Evolutionary conservation across 1,284 basidiomycete genomes (phyloP).

Genomic region (Psilocybe mexicana): DNA sequence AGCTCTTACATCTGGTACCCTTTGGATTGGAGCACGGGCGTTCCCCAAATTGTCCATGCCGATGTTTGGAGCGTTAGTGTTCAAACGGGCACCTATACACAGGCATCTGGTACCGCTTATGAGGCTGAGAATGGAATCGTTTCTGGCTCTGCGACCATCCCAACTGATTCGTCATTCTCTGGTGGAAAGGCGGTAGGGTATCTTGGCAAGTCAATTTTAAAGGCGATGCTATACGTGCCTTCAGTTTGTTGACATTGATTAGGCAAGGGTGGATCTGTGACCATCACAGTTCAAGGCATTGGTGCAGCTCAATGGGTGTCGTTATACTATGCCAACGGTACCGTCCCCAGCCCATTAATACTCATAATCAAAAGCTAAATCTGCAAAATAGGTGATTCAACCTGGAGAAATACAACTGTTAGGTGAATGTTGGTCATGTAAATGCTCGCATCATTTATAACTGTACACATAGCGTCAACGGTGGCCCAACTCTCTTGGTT

Average conservation of each 20-base stretch:
- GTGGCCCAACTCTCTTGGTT: conserved; percentile 49
- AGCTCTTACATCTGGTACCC: conserved; percentile 66
- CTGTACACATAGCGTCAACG: conserved; percentile 48
- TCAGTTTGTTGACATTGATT: background rate
- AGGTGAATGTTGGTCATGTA: conserved; percentile 37
- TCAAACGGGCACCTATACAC: conserved; percentile 50
- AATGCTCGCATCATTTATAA: background rate
- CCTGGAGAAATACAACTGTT: conserved; percentile 60
- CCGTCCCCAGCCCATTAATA: background rate
- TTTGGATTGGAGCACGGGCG: conserved; percentile 52
- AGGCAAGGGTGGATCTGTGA: conserved; percentile 60
- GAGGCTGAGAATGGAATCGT: conserved; percentile 56
- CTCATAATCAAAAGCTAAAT: background rate
- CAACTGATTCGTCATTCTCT: conserved; percentile 49
- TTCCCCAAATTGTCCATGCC: conserved; percentile 52
- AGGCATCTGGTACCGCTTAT: conserved; percentile 52
- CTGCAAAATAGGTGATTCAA: conserved; percentile 44
- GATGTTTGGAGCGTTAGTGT: conserved; percentile 61
- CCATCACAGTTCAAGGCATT: conserved; percentile 57
- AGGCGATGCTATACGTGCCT: background rate
- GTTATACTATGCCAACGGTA: conserved; percentile 58
- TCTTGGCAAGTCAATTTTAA: conserved; percentile 39
- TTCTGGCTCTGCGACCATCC: conserved; percentile 47
- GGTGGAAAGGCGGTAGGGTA: conserved; percentile 56
- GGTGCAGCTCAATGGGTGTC: conserved; percentile 59